Evolutionary conservation across 2,329 filamentous ascomycete genomes (phyloP), one percentile per base, ranked within the genome.

Genomic region (Cercospora zeina): DNA sequence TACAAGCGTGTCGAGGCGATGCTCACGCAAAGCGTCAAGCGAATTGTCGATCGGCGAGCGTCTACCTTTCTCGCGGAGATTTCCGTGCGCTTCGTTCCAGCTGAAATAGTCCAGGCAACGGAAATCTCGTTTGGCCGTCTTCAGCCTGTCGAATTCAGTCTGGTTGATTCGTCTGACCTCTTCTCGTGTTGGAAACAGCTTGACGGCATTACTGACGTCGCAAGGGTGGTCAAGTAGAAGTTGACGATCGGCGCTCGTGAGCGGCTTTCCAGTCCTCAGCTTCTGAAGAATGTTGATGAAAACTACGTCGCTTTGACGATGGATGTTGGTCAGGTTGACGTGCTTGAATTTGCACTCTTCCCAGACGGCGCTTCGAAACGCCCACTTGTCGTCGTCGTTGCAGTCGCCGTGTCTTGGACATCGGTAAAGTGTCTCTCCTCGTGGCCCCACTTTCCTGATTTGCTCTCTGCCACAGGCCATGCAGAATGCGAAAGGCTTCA

Each of bases 271-370:
- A 14, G 82, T 74, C 0, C 84, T 78, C 50, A 81, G 81, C 61
- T 81, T 85, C 36, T 86, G 78, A 1, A 88, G 76, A 50, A 87
- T 81, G 2, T 73, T 71, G 61, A 86, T 81, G 68, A 87, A 87
- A 0, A 68, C 68, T 37, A 71, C 61, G 63, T 88, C 85, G 6
- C 69, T 79, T 62, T 88, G 85, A 3, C 86, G 80, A 68, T 86
- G 83, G 3, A 88, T 83, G 4, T 80, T 75, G 1, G 74, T 80
- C 0, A 88, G 76, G 8, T 84, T 77, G 1, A 86, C 74, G 61
- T 84, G 77, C 1, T 70, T 71, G 67, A 88, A 87, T 1, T 80
- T 67, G 64, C 83, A 83, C 49, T 82, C 74, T 11, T 74, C 62
- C 86, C 86, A 89, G 0, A 80, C 80, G 1, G 72, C 61, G 65